phyloP scores from a whole-genome alignment of 2,329 filamentous ascomycete genomes.

The Aspergillus pseudoterreus region DNA sequence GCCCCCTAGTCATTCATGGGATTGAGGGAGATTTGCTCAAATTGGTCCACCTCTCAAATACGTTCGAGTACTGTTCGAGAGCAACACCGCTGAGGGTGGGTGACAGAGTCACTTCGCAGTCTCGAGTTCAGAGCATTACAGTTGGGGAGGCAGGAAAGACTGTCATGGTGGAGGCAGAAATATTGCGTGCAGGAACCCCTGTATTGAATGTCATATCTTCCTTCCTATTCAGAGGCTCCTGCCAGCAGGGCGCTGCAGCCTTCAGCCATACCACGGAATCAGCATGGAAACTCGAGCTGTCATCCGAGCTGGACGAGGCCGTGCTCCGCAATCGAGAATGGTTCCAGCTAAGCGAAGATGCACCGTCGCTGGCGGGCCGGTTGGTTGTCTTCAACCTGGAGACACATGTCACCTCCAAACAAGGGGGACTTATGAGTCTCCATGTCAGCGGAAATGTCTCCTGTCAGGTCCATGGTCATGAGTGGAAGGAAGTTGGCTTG shows the following conservation, averaged over 20 bases:
- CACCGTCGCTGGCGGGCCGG: slow-evolving; percentile 7
- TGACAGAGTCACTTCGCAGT: slow-evolving; percentile 10
- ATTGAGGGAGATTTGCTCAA: slow-evolving; percentile 14
- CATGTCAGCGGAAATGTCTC: slow-evolving; percentile 9
- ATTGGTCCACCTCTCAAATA: slow-evolving; percentile 16
- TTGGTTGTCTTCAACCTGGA: slow-evolving; percentile 9
- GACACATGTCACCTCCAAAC: slow-evolving; percentile 4
- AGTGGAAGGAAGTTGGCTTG: slow-evolving; percentile 1
- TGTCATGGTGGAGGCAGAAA: slow-evolving; percentile 9
- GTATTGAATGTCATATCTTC: slow-evolving; percentile 13
- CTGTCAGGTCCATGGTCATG: neutral
- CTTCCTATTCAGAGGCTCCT: slow-evolving; percentile 10
- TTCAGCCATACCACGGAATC: slow-evolving; percentile 9
- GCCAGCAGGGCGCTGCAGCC: neutral
- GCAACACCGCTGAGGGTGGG: slow-evolving; percentile 9
- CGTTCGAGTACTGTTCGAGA: slow-evolving; percentile 8
- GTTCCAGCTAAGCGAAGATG: slow-evolving; percentile 7
- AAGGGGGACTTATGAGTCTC: neutral
- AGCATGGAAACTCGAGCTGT: slow-evolving; percentile 4
- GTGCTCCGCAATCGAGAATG: slow-evolving; percentile 11
- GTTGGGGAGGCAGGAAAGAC: slow-evolving; percentile 11
- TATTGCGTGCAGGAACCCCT: slow-evolving; percentile 7
- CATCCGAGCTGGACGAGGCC: slow-evolving; percentile 8
- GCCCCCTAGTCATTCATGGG: slow-evolving; percentile 5
- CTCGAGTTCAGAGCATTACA: slow-evolving; percentile 11